Evolutionary conservation across 345 rosid genomes (phyloP), one percentile per base, ranked within the genome.

Genomic region (Salix udensis): DNA sequence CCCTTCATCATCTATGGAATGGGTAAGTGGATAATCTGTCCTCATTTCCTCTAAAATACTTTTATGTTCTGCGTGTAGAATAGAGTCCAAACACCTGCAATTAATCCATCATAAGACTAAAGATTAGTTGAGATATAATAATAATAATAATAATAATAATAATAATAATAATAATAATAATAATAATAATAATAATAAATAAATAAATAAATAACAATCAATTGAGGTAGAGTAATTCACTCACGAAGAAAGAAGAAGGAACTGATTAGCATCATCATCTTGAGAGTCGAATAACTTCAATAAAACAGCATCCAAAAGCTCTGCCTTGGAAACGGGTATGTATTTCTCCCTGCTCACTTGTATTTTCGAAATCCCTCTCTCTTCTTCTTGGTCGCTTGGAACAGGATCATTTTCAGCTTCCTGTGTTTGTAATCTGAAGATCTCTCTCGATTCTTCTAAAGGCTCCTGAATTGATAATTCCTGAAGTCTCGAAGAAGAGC

Each of bases 1-100:
- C 44, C 68, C 76, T n/a, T 82, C 84, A 60, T 67, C 79, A 6
- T 83, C 88, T 40, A 72, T 48, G 21, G 92, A 85, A 21, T 85
- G 82, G 73, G 83, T 61, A 24, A 76, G 80, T 34, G 85, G 85
- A 69, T 89, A 91, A 88, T 91, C 96, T 3, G 80, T 74, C 80
- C 97, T 86, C 97, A 90, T 91, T 52, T 87, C 91, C 80, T 94
- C 97, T 65, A 92, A 76, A 84, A 92, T 76, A 81, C 69, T 76
- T 83, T 90, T 94, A 81, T 94, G 97, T 81, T 94, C 97, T 1
- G 94, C 98, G 72, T 92, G 95, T 82, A 95, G 88, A 76, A 95
- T 89, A 5, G 97, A 89, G 73, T 93, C 97, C 83, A 95, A 85
- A 65, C 89, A 89, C 80, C 98, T 95, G 84, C 71, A 71, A 66